Conservation (phyloP, 139 green algal species). For the Auxenochlorella protothecoides region DNA sequence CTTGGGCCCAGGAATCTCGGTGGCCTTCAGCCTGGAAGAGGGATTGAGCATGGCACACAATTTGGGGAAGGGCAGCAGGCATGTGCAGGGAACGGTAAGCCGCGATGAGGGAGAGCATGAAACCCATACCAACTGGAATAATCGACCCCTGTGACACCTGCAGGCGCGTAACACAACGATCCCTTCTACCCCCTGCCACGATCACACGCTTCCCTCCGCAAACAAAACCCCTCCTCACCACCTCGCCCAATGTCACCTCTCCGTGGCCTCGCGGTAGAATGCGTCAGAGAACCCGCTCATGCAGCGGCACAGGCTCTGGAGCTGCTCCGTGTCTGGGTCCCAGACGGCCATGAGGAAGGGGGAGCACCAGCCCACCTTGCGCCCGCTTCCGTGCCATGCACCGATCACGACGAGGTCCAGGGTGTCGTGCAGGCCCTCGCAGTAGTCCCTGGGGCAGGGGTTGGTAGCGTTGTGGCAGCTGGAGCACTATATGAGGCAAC, state of each 20-base stretch:
- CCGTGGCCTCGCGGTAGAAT: constrained; percentile 65
- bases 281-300: constrained; percentile 87
- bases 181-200: neutral
- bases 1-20: constrained; percentile 30
- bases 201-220: no score
- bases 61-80: no score
- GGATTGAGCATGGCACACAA: no score
- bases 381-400: constrained; percentile 69
- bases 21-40: constrained; percentile 12
- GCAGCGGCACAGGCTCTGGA: constrained; percentile 61
- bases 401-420: constrained; percentile 90
- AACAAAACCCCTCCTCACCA: neutral
- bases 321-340: constrained; percentile 56
- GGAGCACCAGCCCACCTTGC: constrained; percentile 69
- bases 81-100: no score
- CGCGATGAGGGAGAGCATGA: no score
- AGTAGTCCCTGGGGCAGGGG: constrained; percentile 59
- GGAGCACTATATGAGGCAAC: no score
- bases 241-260: constrained; percentile 15
- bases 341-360: constrained; percentile 83
- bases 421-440: constrained; percentile 64
- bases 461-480: no score
- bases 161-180: neutral
- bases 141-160: no score
- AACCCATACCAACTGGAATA: no score